Percentiles rank a stretch among this genome's conserved stretches.
phyloP scores from a whole-genome alignment of 1,284 basidiomycete species.

The Malassezia pachydermatis region DNA sequence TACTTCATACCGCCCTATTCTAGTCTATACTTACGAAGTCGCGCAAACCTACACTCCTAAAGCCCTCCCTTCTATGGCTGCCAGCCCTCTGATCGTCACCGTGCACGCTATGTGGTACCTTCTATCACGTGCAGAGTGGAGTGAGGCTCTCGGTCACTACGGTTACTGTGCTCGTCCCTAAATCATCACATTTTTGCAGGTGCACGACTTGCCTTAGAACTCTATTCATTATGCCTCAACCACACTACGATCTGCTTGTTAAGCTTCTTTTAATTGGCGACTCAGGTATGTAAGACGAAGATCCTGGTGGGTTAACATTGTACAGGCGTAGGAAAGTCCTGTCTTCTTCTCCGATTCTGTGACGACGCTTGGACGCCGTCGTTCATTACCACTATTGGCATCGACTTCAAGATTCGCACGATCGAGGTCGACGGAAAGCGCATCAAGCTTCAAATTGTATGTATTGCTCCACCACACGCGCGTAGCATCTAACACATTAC shows the following conservation, averaged over 20 bases:
- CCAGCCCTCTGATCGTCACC: no score
- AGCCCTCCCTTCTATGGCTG: no score
- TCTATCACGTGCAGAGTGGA: no score
- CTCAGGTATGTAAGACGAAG: conserved; percentile 11
- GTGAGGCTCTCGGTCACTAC: no score
- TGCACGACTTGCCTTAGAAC: conserved; percentile 1
- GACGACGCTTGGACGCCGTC: conserved; percentile 99
- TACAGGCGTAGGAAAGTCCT: conserved; percentile 76
- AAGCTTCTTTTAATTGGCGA: conserved; percentile 42
- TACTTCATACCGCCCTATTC: no score
- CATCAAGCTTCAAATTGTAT: conserved; percentile 88
- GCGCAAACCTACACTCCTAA: no score
- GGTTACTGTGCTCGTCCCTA: no score
- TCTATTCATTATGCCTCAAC: conserved; percentile 34
- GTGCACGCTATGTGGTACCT: no score
- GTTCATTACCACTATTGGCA: conserved; percentile 96
- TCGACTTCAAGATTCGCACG: conserved; percentile 62
- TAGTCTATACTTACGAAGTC: no score
- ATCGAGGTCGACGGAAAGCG: conserved; percentile 92
- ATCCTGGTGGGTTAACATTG: not conserved
- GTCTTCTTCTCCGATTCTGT: conserved; percentile 93
- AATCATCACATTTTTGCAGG: no score
- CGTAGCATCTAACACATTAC: not conserved
- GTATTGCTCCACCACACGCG: conserved; percentile 41
- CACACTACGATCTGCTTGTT: conserved; percentile 43